phyloP scores from a whole-genome alignment of 768 basidiomycete genomes.

The Russula virescens region DNA sequence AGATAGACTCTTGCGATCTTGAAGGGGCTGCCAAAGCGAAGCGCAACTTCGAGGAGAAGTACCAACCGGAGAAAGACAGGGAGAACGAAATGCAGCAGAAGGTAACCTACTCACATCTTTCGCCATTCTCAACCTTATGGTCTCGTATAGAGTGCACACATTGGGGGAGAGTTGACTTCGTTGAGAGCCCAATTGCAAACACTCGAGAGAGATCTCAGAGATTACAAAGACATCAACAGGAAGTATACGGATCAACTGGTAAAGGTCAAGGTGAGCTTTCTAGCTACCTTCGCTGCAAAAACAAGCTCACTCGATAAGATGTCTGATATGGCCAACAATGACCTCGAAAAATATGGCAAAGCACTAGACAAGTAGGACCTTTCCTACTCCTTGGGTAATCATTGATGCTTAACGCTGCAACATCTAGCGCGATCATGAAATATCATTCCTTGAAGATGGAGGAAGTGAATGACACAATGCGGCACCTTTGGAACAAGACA shows the following conservation, averaged over 20 bases:
- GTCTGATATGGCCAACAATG: conserved; percentile 95
- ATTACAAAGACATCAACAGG: conserved; percentile 83
- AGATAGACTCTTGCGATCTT: conserved; percentile 75
- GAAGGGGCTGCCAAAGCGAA: conserved; percentile 81
- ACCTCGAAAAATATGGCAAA: conserved; percentile 96
- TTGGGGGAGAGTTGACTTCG: conserved; percentile 78
- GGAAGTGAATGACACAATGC: conserved; percentile 98
- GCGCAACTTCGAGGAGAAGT: conserved; percentile 79
- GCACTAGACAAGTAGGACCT: conserved; percentile 84
- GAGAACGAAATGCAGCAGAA: conserved; percentile 67
- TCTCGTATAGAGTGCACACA: conserved; percentile 57
- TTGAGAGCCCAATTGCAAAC: conserved; percentile 59
- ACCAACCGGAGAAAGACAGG: conserved; percentile 59
- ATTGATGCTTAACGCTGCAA: conserved; percentile 22
- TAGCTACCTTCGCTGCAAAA: neutral
- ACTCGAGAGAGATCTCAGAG: conserved; percentile 65
- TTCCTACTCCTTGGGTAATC: neutral
- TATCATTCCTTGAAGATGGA: conserved; percentile 98
- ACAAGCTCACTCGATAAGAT: conserved; percentile 46
- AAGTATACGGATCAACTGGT: conserved; percentile 87
- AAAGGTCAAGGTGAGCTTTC: conserved; percentile 74
- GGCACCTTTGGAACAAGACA: conserved; percentile 96
- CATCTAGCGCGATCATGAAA: conserved; percentile 89
- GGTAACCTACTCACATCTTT: conserved; percentile 37
- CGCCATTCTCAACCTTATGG: neutral